Evolutionary conservation across 2,329 filamentous ascomycete genomes (phyloP).

Genomic region (Cercospora zeae-maydis): DNA sequence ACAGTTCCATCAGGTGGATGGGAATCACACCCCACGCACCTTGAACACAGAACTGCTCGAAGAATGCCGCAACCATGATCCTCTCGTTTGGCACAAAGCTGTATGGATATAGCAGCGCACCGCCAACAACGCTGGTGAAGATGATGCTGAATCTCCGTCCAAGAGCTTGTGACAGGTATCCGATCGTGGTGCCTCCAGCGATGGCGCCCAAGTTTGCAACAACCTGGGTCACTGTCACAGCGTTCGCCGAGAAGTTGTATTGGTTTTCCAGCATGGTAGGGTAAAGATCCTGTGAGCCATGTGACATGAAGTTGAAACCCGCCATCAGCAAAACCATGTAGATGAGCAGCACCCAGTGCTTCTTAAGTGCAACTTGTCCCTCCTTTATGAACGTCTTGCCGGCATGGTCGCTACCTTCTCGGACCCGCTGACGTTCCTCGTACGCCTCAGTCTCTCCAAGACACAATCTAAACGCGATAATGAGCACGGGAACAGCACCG

Average conservation of each 20-base stretch:
- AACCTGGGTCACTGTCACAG: constrained; percentile 49
- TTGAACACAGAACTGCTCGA: constrained; percentile 54
- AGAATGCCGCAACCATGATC: constrained; percentile 78
- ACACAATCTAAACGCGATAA: constrained; percentile 73
- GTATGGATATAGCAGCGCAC: constrained; percentile 79
- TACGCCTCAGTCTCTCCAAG: constrained; percentile 77
- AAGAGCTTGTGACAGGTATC: constrained; percentile 46
- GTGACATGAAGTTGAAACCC: constrained; percentile 88
- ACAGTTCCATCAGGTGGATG: constrained; percentile 74
- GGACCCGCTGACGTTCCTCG: constrained; percentile 61
- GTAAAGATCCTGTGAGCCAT: constrained; percentile 67
- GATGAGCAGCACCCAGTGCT: constrained; percentile 74
- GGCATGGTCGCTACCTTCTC: constrained; percentile 58
- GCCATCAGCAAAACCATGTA: constrained; percentile 87
- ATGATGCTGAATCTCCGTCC: constrained; percentile 49
- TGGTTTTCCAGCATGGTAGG: constrained; percentile 59
- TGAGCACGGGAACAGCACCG: constrained; percentile 71
- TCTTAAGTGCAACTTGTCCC: constrained; percentile 71
- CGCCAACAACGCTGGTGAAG: constrained; percentile 57
- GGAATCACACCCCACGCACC: constrained; percentile 42
- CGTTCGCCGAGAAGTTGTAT: constrained; percentile 51
- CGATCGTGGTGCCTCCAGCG: constrained; percentile 45
- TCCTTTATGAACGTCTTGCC: constrained; percentile 68
- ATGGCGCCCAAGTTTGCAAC: constrained; percentile 51
- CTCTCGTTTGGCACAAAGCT: constrained; percentile 61